Conservation (phyloP, 495 filamentous ascomycete species). For the Trichoderma virens region DNA sequence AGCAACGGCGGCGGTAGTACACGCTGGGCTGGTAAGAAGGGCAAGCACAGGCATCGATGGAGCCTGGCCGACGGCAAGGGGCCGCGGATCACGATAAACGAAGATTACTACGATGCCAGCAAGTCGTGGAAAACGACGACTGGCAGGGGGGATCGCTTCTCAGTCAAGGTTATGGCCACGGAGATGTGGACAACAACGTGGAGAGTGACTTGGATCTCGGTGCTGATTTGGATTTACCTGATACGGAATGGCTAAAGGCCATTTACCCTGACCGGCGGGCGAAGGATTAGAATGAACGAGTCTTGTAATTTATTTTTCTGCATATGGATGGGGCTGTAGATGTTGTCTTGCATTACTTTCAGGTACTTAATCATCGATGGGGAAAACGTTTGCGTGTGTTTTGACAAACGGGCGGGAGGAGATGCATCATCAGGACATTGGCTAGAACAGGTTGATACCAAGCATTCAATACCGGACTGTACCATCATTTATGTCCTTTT, state of each 20-base stretch:
- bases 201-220: constrained; percentile 38
- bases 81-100: constrained; percentile 33
- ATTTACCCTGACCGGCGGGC: not conserved
- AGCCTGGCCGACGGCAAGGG: constrained; percentile 13
- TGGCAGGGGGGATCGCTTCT: constrained; percentile 11
- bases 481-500: not conserved
- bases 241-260: constrained; percentile 27
- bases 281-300: not conserved
- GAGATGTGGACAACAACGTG: constrained; percentile 41
- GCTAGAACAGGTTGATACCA: constrained; percentile 9
- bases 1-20: constrained; percentile 16
- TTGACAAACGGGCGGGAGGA: not conserved
- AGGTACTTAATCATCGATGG: not conserved
- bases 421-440: not conserved
- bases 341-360: not conserved
- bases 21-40: constrained; percentile 4
- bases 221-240: constrained; percentile 33
- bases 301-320: not conserved
- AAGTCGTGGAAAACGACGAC: constrained; percentile 25
- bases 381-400: not conserved
- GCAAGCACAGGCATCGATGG: constrained; percentile 4
- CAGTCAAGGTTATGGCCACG: constrained; percentile 21
- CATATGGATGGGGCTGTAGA: not conserved
- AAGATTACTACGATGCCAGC: constrained; percentile 28
- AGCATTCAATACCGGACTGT: not conserved